Evolutionary conservation across 2,329 filamentous ascomycete species (phyloP).

Genomic region (Beauveria bassiana): DNA sequence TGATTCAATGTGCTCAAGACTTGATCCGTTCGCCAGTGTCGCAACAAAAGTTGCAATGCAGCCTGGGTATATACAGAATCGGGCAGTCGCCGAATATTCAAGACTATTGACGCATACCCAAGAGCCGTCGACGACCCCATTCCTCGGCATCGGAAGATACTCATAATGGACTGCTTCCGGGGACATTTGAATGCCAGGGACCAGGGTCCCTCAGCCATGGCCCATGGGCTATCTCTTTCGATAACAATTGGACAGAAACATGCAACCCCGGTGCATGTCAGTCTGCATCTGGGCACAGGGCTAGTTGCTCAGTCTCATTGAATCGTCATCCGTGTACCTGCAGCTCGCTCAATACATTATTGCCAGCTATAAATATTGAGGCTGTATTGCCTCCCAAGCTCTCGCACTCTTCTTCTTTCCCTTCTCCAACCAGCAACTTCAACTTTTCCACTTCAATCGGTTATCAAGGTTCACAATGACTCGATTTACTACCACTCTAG

Average conservation of each 20-base stretch:
- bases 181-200: neutral
- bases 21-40: neutral
- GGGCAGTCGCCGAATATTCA: neutral
- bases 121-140: neutral
- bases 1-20: neutral
- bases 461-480: neutral
- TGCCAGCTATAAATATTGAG: neutral
- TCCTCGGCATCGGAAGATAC: neutral
- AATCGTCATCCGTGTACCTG: neutral
- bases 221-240: neutral
- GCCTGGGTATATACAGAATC: constrained; percentile 1
- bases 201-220: neutral
- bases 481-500: neutral
- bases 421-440: neutral
- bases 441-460: neutral
- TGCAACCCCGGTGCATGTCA: neutral
- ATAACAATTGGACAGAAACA: neutral
- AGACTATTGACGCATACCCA: no score
- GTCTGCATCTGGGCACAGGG: neutral
- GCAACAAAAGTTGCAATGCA: neutral
- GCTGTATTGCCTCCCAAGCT: neutral
- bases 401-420: neutral
- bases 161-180: neutral
- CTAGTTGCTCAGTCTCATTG: neutral
- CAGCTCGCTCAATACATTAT: neutral